A percentile compares a stretch with the other conserved stretches of the same genome.
phyloP scores from a whole-genome alignment of 768 basidiomycete genomes.

The Lactarius tabidus region DNA sequence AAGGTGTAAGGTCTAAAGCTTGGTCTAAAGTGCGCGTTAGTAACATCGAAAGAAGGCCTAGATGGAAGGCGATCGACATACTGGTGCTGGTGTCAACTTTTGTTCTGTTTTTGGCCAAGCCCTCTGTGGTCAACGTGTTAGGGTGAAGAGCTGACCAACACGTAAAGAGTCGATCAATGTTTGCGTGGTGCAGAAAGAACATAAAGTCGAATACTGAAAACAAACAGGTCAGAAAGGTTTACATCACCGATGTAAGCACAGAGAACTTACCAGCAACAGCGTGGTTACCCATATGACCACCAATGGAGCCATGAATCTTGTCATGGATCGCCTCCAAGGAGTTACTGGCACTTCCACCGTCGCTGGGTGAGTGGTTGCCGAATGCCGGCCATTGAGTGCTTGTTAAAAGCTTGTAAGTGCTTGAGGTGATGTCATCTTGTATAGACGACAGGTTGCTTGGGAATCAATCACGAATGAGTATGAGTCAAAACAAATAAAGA shows the following conservation, averaged over 20 bases:
- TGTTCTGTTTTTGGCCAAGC: conserved; percentile 20
- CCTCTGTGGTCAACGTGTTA: conserved; percentile 36
- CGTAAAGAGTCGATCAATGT: conserved; percentile 52
- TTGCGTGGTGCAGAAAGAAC: conserved; percentile 51
- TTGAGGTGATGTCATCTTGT: conserved; percentile 15
- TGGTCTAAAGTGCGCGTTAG: too few species aligned
- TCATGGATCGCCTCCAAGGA: conserved; percentile 52
- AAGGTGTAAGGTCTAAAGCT: conserved; percentile 44
- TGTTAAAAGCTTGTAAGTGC: conserved; percentile 35
- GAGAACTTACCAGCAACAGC: conserved; percentile 38
- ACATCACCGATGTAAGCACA: conserved; percentile 34
- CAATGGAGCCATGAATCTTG: conserved; percentile 35
- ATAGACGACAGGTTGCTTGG: conserved; percentile 14
- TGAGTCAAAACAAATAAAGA: neutral
- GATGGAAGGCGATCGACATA: neutral
- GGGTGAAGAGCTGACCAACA: conserved; percentile 49
- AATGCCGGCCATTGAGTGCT: conserved; percentile 42
- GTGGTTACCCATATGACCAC: conserved; percentile 28
- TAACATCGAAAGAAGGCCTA: neutral
- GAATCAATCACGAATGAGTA: neutral
- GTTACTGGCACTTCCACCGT: conserved; percentile 40
- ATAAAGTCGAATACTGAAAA: conserved; percentile 47
- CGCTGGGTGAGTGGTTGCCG: conserved; percentile 42
- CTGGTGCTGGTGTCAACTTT: conserved; percentile 11
- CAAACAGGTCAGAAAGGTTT: conserved; percentile 29